phyloP scores from a whole-genome alignment of 2,329 filamentous ascomycete genomes.

The Hypoxylon sp. region DNA sequence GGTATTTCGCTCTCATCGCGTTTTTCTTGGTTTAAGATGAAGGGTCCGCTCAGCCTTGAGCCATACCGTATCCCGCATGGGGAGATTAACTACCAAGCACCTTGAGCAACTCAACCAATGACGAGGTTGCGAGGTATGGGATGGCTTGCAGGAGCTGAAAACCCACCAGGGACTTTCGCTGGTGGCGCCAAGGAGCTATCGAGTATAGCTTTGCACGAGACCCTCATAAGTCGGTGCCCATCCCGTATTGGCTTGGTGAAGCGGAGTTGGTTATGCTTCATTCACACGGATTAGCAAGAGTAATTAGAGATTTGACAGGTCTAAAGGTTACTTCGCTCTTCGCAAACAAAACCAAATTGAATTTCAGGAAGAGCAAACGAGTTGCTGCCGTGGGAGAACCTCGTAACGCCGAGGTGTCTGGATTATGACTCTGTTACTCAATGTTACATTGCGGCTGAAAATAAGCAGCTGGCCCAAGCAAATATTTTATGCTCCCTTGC shows the following conservation, averaged over 20 bases:
- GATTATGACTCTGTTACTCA: background rate
- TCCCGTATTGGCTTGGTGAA: conserved; percentile 36
- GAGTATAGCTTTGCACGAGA: conserved; percentile 46
- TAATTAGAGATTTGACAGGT: conserved; percentile 22
- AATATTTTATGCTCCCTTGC: conserved; percentile 26
- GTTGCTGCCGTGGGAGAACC: conserved; percentile 12
- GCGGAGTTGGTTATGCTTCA: conserved; percentile 18
- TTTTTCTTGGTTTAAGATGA: conserved; percentile 29
- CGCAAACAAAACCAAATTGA: conserved; percentile 24
- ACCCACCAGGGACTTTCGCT: conserved; percentile 35
- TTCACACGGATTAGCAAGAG: conserved; percentile 17
- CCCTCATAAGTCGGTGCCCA: conserved; percentile 17
- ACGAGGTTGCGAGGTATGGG: conserved; percentile 27
- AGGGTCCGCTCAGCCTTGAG: conserved; percentile 36
- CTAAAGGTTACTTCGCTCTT: conserved; percentile 7
- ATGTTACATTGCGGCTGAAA: conserved; percentile 42
- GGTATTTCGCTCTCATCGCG: conserved; percentile 10
- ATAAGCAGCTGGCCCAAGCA: conserved; percentile 5
- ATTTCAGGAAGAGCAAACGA: conserved; percentile 3
- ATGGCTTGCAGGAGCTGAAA: conserved; percentile 59
- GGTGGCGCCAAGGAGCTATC: conserved; percentile 49
- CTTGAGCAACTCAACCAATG: conserved; percentile 49
- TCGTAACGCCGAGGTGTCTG: conserved; percentile 7
- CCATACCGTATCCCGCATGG: conserved; percentile 46
- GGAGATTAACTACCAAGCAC: conserved; percentile 51